Evolutionary conservation across 1,139 yeast genomes (phyloP).

Genomic region (Sugiyamaella japonica): DNA sequence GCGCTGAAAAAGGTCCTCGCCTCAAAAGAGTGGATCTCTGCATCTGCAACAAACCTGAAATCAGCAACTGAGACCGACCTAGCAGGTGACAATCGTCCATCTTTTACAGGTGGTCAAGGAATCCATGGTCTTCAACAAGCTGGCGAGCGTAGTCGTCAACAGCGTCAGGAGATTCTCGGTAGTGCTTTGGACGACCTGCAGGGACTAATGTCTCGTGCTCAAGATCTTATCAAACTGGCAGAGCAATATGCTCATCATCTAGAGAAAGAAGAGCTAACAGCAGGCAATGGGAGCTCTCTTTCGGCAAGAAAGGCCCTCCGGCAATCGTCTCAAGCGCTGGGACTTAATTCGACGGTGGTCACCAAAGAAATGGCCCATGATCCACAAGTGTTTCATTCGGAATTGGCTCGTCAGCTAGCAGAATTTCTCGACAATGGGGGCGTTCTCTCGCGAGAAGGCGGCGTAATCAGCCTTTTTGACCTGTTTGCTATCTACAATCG

Average conservation of each 20-base stretch:
- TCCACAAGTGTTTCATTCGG: slow-evolving; percentile 47
- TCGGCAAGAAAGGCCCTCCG: slow-evolving; percentile 35
- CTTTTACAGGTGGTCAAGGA: slow-evolving; percentile 43
- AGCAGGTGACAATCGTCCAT: no score
- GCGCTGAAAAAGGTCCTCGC: slow-evolving; percentile 31
- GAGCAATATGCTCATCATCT: slow-evolving; percentile 47
- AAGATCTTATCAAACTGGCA: slow-evolving; percentile 66
- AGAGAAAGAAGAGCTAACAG: slow-evolving; percentile 29
- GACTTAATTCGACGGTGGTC: slow-evolving; percentile 39
- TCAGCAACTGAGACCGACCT: no score
- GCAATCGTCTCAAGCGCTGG: slow-evolving; percentile 38
- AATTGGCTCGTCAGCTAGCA: slow-evolving; percentile 57
- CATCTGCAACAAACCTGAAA: not conserved
- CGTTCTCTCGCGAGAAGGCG: slow-evolving; percentile 51
- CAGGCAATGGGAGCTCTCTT: slow-evolving; percentile 13
- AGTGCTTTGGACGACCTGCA: slow-evolving; percentile 76
- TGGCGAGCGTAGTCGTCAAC: slow-evolving; percentile 56
- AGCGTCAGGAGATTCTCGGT: slow-evolving; percentile 63
- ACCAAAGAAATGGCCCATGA: slow-evolving; percentile 44
- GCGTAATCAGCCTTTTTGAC: slow-evolving; percentile 60
- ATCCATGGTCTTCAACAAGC: slow-evolving; percentile 68
- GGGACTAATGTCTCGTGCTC: slow-evolving; percentile 73
- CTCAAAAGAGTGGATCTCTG: slow-evolving; percentile 29
- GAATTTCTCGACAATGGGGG: slow-evolving; percentile 49
- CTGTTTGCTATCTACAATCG: slow-evolving; percentile 61